These are phyloP conservation scores for Apium graveolens DNA, from an alignment of 129 eudicot genomes.

Conservation along the genomic window DNA sequence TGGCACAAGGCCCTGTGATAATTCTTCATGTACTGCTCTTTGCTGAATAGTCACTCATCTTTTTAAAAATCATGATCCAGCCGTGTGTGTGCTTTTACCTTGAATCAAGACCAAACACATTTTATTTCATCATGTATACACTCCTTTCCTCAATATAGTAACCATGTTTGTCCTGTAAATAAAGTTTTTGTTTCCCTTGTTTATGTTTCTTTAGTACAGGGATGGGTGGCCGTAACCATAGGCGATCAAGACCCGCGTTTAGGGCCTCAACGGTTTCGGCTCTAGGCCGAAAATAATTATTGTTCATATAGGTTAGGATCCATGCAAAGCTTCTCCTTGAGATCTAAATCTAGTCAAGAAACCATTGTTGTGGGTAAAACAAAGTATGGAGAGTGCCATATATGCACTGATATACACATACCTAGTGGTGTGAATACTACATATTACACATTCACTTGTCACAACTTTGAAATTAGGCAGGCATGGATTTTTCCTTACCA, in stretches of 20 bases:
- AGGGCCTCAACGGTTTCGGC: too few relatives aligned
- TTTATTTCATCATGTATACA: background rate
- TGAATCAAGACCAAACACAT: background rate
- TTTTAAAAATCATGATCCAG: background rate
- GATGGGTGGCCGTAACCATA: too few relatives aligned
- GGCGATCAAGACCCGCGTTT: too few relatives aligned
- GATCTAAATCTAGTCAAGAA: background rate
- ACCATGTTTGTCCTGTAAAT: background rate
- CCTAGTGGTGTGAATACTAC: background rate
- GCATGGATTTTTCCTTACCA: background rate
- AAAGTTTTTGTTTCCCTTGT: too few relatives aligned
- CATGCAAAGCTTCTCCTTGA: background rate
- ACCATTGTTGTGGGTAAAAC: background rate
- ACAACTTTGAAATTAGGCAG: background rate
- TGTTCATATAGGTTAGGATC: too few relatives aligned
- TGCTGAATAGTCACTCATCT: background rate
- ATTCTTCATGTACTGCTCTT: background rate
- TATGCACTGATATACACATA: background rate
- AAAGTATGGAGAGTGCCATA: background rate
- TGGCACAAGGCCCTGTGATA: slow-evolving; percentile 2
- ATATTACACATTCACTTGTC: background rate
- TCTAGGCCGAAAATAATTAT: too few relatives aligned
- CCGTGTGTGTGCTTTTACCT: background rate
- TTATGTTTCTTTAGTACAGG: too few relatives aligned
- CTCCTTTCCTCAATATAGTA: background rate